Percentiles rank a stretch among this genome's conserved stretches.
Conservation (phyloP, 345 rosid genomes). For the Zanthoxylum bungeanum region DNA sequence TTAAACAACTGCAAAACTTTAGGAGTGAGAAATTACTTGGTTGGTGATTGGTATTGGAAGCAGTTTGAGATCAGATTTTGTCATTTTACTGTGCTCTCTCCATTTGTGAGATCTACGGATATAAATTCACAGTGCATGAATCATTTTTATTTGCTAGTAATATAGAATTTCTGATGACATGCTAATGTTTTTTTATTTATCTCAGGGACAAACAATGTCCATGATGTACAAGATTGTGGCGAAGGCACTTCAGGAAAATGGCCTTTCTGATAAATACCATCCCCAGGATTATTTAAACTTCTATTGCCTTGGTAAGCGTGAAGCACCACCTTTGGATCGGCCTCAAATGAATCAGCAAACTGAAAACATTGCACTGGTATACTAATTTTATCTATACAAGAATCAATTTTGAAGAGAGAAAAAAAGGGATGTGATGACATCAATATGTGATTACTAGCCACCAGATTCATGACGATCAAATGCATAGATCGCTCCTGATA, state of each 20-base stretch:
- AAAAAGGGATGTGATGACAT: background rate
- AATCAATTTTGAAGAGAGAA: too few relatives aligned
- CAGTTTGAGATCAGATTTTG: background rate
- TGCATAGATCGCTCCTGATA: background rate
- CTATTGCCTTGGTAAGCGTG: slow-evolving; percentile 73
- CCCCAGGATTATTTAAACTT: slow-evolving; percentile 65
- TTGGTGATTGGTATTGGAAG: background rate
- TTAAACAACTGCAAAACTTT: background rate
- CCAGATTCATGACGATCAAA: background rate
- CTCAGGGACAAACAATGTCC: slow-evolving; percentile 62
- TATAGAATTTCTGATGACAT: background rate
- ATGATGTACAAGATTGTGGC: slow-evolving; percentile 68
- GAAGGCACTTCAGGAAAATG: slow-evolving; percentile 39
- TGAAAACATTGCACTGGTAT: slow-evolving; percentile 46
- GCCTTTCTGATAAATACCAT: slow-evolving; percentile 37
- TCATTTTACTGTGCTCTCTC: background rate
- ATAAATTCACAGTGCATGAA: background rate
- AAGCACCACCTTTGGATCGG: slow-evolving; percentile 21
- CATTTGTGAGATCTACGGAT: background rate
- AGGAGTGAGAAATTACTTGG: background rate
- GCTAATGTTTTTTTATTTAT: background rate
- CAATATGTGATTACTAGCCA: background rate
- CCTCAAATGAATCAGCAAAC: slow-evolving; percentile 21
- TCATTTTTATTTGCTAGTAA: background rate
- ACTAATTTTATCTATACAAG: background rate